Percentiles rank a stretch among this genome's conserved stretches.
Evolutionary conservation across 1,139 yeast genomes (phyloP).

Genomic region (Taphrina pruni): DNA sequence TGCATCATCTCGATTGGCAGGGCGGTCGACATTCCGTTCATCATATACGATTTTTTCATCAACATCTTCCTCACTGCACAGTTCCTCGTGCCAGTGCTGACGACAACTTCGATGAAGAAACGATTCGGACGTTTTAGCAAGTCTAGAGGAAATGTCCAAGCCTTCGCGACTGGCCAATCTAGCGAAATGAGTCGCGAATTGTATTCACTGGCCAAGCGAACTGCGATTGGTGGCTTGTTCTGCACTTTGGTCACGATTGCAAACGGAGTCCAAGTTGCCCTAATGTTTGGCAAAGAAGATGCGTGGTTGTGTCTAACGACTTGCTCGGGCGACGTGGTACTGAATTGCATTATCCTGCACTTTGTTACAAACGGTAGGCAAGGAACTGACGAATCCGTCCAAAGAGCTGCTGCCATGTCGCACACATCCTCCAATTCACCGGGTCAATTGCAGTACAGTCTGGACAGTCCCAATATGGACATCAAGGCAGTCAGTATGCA

Average conservation of each 20-base stretch:
- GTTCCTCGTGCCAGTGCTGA: background rate
- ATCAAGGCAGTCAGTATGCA: background rate
- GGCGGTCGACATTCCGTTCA: slow-evolving; percentile 8
- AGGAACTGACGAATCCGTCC: slow-evolving; percentile 6
- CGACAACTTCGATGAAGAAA: background rate
- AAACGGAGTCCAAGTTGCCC: slow-evolving; percentile 1
- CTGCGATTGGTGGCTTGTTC: slow-evolving; percentile 6
- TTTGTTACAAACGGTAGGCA: slow-evolving; percentile 11
- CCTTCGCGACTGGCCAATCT: background rate
- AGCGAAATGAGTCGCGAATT: background rate
- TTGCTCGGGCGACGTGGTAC: background rate
- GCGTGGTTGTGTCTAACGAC: slow-evolving; percentile 15
- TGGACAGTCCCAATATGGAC: background rate
- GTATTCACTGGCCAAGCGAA: background rate
- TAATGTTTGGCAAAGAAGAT: slow-evolving; percentile 15
- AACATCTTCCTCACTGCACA: slow-evolving; percentile 3
- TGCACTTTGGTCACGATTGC: slow-evolving; percentile 13
- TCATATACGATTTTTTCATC: slow-evolving; percentile 10
- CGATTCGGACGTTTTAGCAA: background rate
- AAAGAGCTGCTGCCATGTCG: background rate
- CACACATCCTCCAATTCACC: background rate
- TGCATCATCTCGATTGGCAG: slow-evolving; percentile 12
- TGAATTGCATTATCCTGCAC: slow-evolving; percentile 5
- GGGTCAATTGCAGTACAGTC: background rate
- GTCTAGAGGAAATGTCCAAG: background rate